Percentiles rank a stretch among this genome's conserved stretches.
Evolutionary conservation across 1,284 basidiomycete species (phyloP).

Genomic region (Cutaneotrichosporon sp.): DNA sequence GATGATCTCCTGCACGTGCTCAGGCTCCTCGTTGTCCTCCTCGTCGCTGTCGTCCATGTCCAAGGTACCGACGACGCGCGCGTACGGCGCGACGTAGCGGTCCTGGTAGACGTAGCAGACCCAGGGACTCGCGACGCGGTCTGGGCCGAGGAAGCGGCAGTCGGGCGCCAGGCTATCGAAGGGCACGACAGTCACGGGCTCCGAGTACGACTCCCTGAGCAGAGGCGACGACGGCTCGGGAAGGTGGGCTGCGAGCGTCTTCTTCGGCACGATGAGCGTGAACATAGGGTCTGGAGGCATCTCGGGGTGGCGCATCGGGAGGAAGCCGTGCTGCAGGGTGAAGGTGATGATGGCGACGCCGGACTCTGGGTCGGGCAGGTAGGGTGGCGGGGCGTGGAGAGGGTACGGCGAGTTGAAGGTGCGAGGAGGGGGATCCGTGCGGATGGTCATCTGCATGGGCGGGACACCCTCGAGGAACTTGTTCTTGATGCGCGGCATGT

Average conservation of each 20-base stretch:
- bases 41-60: background rate
- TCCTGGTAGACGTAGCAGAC: conserved; percentile 53
- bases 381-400: conserved; percentile 30
- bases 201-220: conserved; percentile 27
- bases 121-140: conserved; percentile 35
- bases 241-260: conserved; percentile 40
- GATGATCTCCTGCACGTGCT: conserved; percentile 23
- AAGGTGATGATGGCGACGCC: conserved; percentile 41
- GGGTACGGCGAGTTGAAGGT: conserved; percentile 43
- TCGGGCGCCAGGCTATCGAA: conserved; percentile 44
- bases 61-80: background rate
- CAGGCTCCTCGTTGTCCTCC: conserved; percentile 8
- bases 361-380: conserved; percentile 43
- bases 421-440: conserved; percentile 52
- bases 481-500: conserved; percentile 40
- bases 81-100: conserved; percentile 38
- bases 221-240: conserved; percentile 43
- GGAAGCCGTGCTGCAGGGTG: conserved; percentile 38
- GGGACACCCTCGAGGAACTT: conserved; percentile 31
- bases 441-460: conserved; percentile 39
- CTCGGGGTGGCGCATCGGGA: conserved; percentile 12
- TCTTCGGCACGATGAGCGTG: conserved; percentile 39
- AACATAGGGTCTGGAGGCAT: conserved; percentile 30
- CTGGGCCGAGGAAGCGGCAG: conserved; percentile 43
- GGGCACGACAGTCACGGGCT: conserved; percentile 35